Percentiles rank a stretch among this genome's conserved stretches.
These are phyloP conservation scores for Albizia julibrissin DNA, from an alignment of 306 rosid genomes.

Conservation along the genomic window DNA sequence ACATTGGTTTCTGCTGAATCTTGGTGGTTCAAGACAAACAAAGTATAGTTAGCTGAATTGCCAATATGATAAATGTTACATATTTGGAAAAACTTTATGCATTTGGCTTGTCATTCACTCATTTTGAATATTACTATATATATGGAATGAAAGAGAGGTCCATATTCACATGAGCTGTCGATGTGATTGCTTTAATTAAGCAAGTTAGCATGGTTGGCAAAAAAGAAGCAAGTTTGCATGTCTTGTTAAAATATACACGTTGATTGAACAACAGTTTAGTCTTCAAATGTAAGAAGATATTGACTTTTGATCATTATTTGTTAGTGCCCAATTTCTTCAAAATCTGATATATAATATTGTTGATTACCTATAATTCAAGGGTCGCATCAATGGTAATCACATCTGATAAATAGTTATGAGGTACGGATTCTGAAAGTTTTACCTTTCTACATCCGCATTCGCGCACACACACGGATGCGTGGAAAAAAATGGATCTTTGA, in stretches of 20 bases:
- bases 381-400: constrained; percentile 19
- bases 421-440: background rate
- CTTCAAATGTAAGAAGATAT: constrained; percentile 17
- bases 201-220: background rate
- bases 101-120: background rate
- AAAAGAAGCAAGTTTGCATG: background rate
- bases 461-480: constrained; percentile 11
- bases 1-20: constrained; percentile 21
- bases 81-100: background rate
- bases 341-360: constrained; percentile 21
- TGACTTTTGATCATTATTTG: constrained; percentile 16
- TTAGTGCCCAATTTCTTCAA: constrained; percentile 7
- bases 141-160: too few relatives aligned
- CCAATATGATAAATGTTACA: background rate
- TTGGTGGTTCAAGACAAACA: background rate
- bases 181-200: too few relatives aligned
- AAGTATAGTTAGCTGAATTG: constrained; percentile 3
- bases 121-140: background rate
- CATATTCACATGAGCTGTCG: too few relatives aligned
- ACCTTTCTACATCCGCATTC: background rate
- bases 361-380: background rate
- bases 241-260: background rate
- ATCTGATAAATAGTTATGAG: constrained; percentile 22
- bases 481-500: constrained; percentile 16
- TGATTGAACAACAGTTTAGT: background rate